phyloP scores from a whole-genome alignment of 352 stramenopile genomes.

The Pythium utonaiense region DNA sequence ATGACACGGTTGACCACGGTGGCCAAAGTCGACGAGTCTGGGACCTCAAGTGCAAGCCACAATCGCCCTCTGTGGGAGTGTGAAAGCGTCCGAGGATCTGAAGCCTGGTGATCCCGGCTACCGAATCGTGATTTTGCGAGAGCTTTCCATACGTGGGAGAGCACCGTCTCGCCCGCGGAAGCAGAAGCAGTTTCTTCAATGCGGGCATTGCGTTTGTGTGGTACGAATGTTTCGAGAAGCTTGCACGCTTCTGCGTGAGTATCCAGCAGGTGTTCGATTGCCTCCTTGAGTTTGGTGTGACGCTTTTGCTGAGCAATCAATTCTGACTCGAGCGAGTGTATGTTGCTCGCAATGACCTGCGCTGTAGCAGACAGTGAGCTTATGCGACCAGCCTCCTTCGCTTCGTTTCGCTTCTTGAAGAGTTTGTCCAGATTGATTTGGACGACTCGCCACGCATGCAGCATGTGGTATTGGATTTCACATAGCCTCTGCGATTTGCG shows the following conservation, averaged over 20 bases:
- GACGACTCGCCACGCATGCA: constrained; percentile 43
- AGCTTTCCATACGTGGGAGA: constrained; percentile 41
- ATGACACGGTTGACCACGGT: constrained; percentile 54
- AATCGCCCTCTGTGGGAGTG: constrained; percentile 38
- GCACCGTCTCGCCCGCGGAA: constrained; percentile 23
- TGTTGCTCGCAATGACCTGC: not conserved
- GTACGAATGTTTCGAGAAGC: constrained; percentile 48
- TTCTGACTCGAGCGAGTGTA: constrained; percentile 20
- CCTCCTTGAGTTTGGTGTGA: constrained; percentile 46
- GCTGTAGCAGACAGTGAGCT: not conserved
- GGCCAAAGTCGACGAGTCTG: constrained; percentile 49
- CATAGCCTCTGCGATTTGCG: constrained; percentile 45
- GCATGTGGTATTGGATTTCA: constrained; percentile 58
- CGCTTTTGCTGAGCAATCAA: constrained; percentile 32
- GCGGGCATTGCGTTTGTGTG: constrained; percentile 36
- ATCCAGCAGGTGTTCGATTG: constrained; percentile 32
- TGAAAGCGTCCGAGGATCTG: constrained; percentile 12
- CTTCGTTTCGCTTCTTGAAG: constrained; percentile 8
- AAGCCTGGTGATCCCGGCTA: constrained; percentile 7
- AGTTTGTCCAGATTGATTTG: constrained; percentile 43
- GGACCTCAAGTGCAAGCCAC: constrained; percentile 58
- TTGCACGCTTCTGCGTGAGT: constrained; percentile 37
- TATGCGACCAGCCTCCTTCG: not conserved
- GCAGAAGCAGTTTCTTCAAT: not conserved
- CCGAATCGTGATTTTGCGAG: constrained; percentile 31